Evolutionary conservation across 306 rosid genomes (phyloP).

Genomic region (Rosa rugosa): DNA sequence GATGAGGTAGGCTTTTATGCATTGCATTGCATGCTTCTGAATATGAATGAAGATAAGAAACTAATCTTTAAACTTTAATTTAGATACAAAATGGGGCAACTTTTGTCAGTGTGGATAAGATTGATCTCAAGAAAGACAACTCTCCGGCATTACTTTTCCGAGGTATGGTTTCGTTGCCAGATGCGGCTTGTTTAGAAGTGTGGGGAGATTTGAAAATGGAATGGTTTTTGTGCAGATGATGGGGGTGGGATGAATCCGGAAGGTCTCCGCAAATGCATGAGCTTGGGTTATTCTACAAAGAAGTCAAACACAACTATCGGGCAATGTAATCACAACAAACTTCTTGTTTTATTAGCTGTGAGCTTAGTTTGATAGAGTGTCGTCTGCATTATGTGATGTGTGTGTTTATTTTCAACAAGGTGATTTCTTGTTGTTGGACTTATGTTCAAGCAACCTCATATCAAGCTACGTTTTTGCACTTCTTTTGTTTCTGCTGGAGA

Average conservation of each 20-base stretch:
- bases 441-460: background rate
- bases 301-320: conserved; percentile 90
- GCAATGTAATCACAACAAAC: conserved; percentile 55
- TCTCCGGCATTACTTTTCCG: conserved; percentile 81
- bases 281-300: conserved; percentile 95
- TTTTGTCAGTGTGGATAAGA: conserved; percentile 74
- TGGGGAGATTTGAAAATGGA: conserved; percentile 1
- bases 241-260: conserved; percentile 95
- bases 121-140: conserved; percentile 69
- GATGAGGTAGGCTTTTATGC: conserved; percentile 65
- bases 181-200: background rate
- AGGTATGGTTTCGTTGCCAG: conserved; percentile 44
- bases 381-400: background rate
- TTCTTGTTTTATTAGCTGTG: conserved; percentile 20
- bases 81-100: conserved; percentile 91
- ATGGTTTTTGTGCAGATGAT: conserved; percentile 64
- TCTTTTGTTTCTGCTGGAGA: background rate
- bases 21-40: conserved; percentile 18
- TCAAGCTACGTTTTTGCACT: background rate
- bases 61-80: background rate
- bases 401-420: background rate
- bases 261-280: conserved; percentile 83
- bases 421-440: background rate
- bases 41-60: too few species aligned
- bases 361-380: background rate